Evolutionary conservation across 352 stramenopile species (phyloP), one percentile per base, ranked within the genome.

Genomic region (Globisporangium apiculatum): DNA sequence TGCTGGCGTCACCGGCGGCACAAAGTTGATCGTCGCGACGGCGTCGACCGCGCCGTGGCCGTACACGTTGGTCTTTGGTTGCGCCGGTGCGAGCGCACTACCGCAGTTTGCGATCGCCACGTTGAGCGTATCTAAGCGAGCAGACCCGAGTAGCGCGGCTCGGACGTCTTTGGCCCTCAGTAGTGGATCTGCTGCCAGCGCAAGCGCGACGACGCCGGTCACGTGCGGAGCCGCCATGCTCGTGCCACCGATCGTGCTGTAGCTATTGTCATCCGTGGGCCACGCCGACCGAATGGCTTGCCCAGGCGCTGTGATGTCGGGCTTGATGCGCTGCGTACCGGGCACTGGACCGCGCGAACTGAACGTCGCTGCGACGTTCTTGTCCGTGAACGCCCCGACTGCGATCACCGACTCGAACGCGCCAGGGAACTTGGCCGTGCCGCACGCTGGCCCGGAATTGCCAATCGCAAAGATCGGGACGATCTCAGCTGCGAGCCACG

Each of bases 361-460:
- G 48, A 41, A 52, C 17, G 10, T 65, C 65, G 56, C 55, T 2
- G 70, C 35, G 7, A 40, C 51, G 56, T 62, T 51, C 46, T 51
- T 48, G 2, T 11, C 35, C 31, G 58, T 57, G 6, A 57, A 66
- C 1, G 68, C 65, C 17, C 68, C 68, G 36, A 75, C 65, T 7
- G 46, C 31, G 57, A 75, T 73, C 7, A 72, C 65, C 36, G 38
- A 56, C 50, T 9, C 45, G 17, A 40, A 65, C 63, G 10, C 64
- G n/a, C 55, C 62, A 43, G 68, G 68, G 9, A 48, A 56, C 12
- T 51, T 40, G 38, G 45, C 47, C 10, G 57, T 73, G 12, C 10
- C 31, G 51, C 68, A 73, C 1, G 24, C 49, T 12, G 68, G 55
- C 7, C 68, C 68, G 15, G n/a, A 18, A 55, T 72, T 75, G 14